A percentile compares a stretch with the other conserved stretches of the same genome.
Conservation (phyloP, 2,329 filamentous ascomycete genomes). For the Aspergillus eucalypticola region DNA sequence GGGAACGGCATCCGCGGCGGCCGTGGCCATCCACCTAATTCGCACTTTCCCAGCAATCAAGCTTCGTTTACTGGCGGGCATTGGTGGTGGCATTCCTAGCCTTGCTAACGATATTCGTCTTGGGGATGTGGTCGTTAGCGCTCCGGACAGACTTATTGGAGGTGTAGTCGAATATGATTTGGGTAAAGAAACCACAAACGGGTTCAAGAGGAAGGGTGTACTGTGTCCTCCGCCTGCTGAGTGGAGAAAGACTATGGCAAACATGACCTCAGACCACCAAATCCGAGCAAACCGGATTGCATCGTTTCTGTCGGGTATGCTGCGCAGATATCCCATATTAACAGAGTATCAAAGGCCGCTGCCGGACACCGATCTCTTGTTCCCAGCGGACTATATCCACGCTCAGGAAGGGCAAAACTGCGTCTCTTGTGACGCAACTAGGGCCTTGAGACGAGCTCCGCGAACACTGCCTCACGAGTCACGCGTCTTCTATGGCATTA, state of each 20-base stretch:
- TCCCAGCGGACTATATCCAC: not conserved
- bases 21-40: constrained; percentile 16
- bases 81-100: constrained; percentile 38
- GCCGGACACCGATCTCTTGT: not conserved
- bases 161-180: constrained; percentile 33
- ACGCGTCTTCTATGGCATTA: not conserved
- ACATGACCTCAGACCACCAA: not conserved
- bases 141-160: constrained; percentile 9
- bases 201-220: not conserved
- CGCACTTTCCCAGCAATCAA: constrained; percentile 21
- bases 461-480: not conserved
- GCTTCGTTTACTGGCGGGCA: constrained; percentile 46
- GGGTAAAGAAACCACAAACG: constrained; percentile 17
- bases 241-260: not conserved
- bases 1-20: constrained; percentile 28
- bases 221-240: constrained; percentile 3
- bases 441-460: not conserved
- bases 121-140: constrained; percentile 32
- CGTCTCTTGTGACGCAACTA: not conserved
- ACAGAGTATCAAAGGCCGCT: not conserved
- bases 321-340: not conserved
- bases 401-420: not conserved
- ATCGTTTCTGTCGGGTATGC: not conserved
- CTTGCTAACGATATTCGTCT: constrained; percentile 29
- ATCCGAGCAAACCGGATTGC: not conserved